Percentiles rank a stretch among this genome's conserved stretches.
These are phyloP conservation scores for Polygonum maritimum DNA, from an alignment of 148 eudicot genomes.

Conservation along the genomic window DNA sequence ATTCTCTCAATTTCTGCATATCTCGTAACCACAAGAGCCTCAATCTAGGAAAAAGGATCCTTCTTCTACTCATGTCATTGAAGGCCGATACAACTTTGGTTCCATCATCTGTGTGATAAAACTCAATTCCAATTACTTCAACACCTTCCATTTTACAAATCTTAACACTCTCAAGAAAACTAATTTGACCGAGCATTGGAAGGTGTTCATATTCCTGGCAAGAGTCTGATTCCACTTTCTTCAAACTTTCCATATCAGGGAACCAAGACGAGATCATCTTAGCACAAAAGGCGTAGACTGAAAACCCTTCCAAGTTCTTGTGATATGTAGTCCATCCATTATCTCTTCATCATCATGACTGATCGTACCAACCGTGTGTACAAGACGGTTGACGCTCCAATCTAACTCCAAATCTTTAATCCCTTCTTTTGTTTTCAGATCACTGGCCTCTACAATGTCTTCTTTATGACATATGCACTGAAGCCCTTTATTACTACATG, in stretches of 20 bases:
- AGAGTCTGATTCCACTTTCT: background rate
- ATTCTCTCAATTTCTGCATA: background rate
- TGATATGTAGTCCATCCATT: no score
- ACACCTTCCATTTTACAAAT: background rate
- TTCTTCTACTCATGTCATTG: background rate
- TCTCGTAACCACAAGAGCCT: background rate
- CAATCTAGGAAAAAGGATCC: background rate
- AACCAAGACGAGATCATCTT: no score
- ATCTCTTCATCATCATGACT: no score
- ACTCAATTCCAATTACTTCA: background rate
- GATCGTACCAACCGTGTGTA: no score
- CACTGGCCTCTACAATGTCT: background rate
- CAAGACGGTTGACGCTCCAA: no score
- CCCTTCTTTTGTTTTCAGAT: background rate
- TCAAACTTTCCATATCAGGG: background rate
- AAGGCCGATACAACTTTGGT: background rate
- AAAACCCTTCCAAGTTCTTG: no score
- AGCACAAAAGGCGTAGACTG: no score
- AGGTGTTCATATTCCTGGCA: background rate
- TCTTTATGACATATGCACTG: background rate
- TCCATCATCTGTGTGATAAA: background rate
- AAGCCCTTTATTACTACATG: background rate
- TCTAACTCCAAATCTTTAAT: no score
- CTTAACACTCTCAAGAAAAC: background rate
- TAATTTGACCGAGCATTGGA: background rate